Percentiles rank a stretch among this genome's conserved stretches.
phyloP scores from a whole-genome alignment of 108 stramenopile genomes.

The Epithemia pelagica region DNA sequence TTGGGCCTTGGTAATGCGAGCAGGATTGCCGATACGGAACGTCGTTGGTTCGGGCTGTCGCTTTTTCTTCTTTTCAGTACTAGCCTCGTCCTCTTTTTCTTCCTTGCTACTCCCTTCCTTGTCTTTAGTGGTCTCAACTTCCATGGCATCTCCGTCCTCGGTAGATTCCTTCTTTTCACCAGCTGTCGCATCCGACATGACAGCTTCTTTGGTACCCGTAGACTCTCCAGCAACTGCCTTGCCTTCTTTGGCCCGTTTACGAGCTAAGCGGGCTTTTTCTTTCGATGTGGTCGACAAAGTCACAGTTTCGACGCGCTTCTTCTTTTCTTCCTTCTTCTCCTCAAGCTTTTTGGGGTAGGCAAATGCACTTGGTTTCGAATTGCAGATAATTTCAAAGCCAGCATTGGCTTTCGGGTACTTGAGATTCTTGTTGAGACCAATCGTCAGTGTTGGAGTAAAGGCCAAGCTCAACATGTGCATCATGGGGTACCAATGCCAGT shows the following conservation, averaged over 20 bases:
- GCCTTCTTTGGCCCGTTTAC: conserved; percentile 78
- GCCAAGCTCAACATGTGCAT: conserved; percentile 96
- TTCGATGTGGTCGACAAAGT: conserved; percentile 96
- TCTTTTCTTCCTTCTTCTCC: conserved; percentile 98
- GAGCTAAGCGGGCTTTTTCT: conserved; percentile 88
- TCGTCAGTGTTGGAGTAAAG: conserved; percentile 90
- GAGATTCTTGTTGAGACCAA: conserved; percentile 94
- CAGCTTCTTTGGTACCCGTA: conserved; percentile 71
- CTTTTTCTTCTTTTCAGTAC: conserved; percentile 70
- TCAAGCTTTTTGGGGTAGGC: conserved; percentile 95
- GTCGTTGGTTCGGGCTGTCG: conserved; percentile 75
- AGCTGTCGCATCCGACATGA: conserved; percentile 22
- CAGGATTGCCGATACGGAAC: conserved; percentile 71
- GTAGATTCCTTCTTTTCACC: conserved; percentile 33
- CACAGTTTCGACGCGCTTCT: conserved; percentile 95
- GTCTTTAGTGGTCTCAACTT: conserved; percentile 39
- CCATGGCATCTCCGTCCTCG: conserved; percentile 57
- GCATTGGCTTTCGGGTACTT: conserved; percentile 80
- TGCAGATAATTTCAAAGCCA: conserved; percentile 83
- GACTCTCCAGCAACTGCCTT: conserved; percentile 36
- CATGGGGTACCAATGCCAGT: conserved; percentile 99
- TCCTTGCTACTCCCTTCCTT: conserved; percentile 55
- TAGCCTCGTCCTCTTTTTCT: conserved; percentile 42
- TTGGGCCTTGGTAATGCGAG: conserved; percentile 77
- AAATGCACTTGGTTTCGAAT: conserved; percentile 86